phyloP scores from a whole-genome alignment of 371 early-diverging fungal species.

The Mortierella sp. region DNA sequence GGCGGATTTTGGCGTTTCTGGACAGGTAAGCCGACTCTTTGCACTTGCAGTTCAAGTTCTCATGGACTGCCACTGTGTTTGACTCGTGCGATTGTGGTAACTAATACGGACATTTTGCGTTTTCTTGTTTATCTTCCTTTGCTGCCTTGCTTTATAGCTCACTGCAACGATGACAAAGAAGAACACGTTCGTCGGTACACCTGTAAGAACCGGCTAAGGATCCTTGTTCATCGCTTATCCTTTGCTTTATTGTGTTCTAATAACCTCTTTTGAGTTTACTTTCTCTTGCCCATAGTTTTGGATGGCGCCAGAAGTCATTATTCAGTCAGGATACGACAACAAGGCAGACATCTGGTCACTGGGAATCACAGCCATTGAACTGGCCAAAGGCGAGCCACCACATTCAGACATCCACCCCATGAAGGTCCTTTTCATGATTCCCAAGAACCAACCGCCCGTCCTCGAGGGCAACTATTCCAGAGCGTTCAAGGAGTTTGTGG shows the following conservation, averaged over 20 bases:
- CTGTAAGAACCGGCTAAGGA: slow-evolving; percentile 65
- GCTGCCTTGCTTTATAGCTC: slow-evolving; percentile 63
- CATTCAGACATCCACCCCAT: slow-evolving; percentile 93
- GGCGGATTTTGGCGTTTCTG: slow-evolving; percentile 98
- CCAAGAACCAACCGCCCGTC: slow-evolving; percentile 92
- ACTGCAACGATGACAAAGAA: slow-evolving; percentile 95
- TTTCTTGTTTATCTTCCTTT: not conserved
- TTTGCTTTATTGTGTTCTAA: not conserved
- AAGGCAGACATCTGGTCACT: slow-evolving; percentile 99
- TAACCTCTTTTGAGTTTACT: not conserved
- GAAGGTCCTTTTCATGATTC: slow-evolving; percentile 94
- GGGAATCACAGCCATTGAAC: slow-evolving; percentile 98
- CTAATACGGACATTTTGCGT: not conserved
- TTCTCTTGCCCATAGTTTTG: slow-evolving; percentile 74
- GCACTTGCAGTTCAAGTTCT: not conserved
- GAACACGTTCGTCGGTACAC: slow-evolving; percentile 99
- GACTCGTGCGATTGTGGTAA: not conserved
- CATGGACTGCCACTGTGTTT: not conserved
- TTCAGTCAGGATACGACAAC: slow-evolving; percentile 94
- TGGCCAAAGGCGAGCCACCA: slow-evolving; percentile 95
- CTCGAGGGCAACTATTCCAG: slow-evolving; percentile 85
- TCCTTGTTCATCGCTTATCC: not conserved
- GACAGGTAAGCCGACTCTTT: slow-evolving; percentile 69
- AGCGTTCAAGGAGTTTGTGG: slow-evolving; percentile 92
- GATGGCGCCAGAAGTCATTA: slow-evolving; percentile 99